A percentile compares a stretch with the other conserved stretches of the same genome.
These are phyloP conservation scores for Neophaeococcomyces mojaviensis DNA, from an alignment of 2,329 filamentous ascomycete species.

Conservation along the genomic window DNA sequence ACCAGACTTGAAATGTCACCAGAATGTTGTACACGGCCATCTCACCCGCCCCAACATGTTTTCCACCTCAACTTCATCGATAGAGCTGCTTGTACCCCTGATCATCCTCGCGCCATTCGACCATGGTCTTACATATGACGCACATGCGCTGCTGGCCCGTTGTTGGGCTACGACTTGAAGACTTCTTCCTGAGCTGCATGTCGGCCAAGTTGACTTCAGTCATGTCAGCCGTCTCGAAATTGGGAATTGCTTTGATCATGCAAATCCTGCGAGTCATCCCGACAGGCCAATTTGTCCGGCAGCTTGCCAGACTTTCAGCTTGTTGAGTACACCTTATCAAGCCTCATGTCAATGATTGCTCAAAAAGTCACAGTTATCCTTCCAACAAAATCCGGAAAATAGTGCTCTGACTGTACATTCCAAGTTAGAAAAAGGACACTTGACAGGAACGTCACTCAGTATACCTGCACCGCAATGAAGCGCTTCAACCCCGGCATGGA, in stretches of 20 bases:
- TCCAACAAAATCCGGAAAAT: constrained; percentile 8
- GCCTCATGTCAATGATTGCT: too few relatives aligned
- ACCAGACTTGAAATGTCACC: constrained; percentile 1
- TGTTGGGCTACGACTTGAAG: too few relatives aligned
- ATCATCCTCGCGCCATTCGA: too few relatives aligned
- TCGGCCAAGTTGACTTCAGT: too few relatives aligned
- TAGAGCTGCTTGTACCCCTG: too few relatives aligned
- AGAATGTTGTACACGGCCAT: not conserved
- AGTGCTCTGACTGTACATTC: not conserved
- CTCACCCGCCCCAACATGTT: not conserved
- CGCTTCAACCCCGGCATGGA: constrained; percentile 2
- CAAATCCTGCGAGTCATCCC: too few relatives aligned
- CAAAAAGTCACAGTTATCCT: constrained; percentile 1
- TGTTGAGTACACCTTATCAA: too few relatives aligned
- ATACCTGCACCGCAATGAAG: not conserved
- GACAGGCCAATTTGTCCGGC: too few relatives aligned
- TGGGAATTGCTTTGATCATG: too few relatives aligned
- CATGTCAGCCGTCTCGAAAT: too few relatives aligned
- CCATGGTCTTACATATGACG: not conserved
- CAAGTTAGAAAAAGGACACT: not conserved
- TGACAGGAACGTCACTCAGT: not conserved
- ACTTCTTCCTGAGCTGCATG: too few relatives aligned
- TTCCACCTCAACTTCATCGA: not conserved
- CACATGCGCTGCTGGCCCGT: not conserved
- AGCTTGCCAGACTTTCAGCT: too few relatives aligned